Evolutionary conservation across 164 flowering plant species (phyloP), one percentile per base, ranked within the genome.

Genomic region (Nymphaea colorata): DNA sequence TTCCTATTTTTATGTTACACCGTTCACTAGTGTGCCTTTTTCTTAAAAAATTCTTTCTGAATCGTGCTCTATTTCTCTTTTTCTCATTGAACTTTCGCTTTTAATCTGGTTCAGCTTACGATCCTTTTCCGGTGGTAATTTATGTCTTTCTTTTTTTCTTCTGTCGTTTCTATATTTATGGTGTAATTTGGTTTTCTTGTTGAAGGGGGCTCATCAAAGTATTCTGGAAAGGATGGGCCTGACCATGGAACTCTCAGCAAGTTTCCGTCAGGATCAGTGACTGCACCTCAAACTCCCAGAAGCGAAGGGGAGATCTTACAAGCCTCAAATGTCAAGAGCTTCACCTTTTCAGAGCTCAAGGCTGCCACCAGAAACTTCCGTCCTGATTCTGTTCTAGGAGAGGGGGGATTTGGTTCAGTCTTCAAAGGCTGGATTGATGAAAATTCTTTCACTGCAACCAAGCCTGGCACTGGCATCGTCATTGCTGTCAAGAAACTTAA

Each of bases 361-460:
- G 76, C 75, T 7, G 87, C 96, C 66, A 90, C 96, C 10, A 73
- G 94, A 75, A 90, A 88, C 77, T 90, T 90, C 77, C 82, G 96
- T 0, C 96, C 96, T 2, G 96, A 90, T 61, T 88, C 90, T 79
- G 87, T 88, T 64, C 66, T 90, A 71, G 96, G 96, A n/a, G 92
- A 86, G 79, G 94, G 96, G 62, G 96, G 96, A 4, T 90, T 90
- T 62, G 96, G 96, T 43, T 85, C 85, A 41, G 96, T 90, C 18
- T 90, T 88, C 57, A 88, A 90, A 66, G 96, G 96, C 0, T 90
- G 96, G 96, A 79, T 90, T 66, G 92, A 90, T 76, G 88, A 90
- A 73, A 53, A 81, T 44, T 59, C 90, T 3, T 75, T 82, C 42
- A 70, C 84, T 6, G 82, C 92, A 55, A 73, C 89, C 47, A 88